Conservation (phyloP, 208 protist genomes). For the Naegleria gruberi region DNA sequence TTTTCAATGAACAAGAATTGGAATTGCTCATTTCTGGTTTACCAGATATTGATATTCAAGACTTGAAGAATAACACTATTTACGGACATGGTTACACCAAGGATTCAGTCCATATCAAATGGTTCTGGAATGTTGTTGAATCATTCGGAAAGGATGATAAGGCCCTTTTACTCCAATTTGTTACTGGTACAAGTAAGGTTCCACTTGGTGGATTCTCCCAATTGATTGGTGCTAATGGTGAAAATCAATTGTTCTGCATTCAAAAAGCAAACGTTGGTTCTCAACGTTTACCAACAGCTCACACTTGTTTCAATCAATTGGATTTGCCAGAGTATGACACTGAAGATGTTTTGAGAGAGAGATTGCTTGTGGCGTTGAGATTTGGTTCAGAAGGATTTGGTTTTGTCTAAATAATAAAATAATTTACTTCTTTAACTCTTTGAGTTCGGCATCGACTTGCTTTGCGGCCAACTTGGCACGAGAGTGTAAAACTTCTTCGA, state of each 20-base stretch:
- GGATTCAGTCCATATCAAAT: conserved; percentile 28
- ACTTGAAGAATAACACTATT: conserved; percentile 47
- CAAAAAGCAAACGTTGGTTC: neutral
- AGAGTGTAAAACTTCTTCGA: neutral
- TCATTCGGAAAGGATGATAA: conserved; percentile 40
- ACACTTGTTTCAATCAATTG: conserved; percentile 59
- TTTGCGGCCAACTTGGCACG: neutral
- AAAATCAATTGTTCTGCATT: conserved; percentile 24
- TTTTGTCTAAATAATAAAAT: conserved; percentile 20
- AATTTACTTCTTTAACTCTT: too few relatives aligned
- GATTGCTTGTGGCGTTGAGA: conserved; percentile 44
- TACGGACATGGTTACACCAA: conserved; percentile 53
- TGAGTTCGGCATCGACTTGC: neutral
- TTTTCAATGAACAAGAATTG: conserved; percentile 54
- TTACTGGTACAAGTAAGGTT: conserved; percentile 37
- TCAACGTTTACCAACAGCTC: conserved; percentile 41
- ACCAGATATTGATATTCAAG: conserved; percentile 55
- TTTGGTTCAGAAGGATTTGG: conserved; percentile 35
- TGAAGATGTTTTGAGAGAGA: conserved; percentile 38
- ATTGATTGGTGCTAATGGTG: conserved; percentile 39
- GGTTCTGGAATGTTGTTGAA: conserved; percentile 52
- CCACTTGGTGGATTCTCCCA: conserved; percentile 32
- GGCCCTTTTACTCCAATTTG: conserved; percentile 48
- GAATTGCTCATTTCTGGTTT: conserved; percentile 59
- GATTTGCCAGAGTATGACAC: conserved; percentile 45